These are phyloP conservation scores for Fusarium brachygibbosum DNA, from an alignment of 2,329 filamentous ascomycete genomes.

Conservation along the genomic window DNA sequence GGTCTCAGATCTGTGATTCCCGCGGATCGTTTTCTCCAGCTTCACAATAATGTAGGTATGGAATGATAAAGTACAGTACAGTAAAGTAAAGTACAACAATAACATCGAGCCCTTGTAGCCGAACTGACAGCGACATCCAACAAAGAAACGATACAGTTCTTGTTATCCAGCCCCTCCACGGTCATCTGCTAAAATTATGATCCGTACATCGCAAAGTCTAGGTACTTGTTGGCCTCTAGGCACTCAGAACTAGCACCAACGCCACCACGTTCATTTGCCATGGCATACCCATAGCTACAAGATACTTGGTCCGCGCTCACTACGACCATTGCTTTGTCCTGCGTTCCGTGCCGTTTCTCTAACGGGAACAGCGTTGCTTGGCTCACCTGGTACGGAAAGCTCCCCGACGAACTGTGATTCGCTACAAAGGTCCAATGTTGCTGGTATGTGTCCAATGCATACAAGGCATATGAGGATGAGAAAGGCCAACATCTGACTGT, in stretches of 20 bases:
- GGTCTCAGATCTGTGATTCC: conserved; percentile 2
- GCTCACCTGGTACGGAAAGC: background rate
- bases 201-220: conserved; percentile 4
- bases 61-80: background rate
- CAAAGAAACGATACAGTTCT: background rate
- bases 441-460: conserved; percentile 10
- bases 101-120: too few relatives aligned
- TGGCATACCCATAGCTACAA: background rate
- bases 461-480: background rate
- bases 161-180: background rate
- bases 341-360: conserved; percentile 28
- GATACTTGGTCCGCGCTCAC: background rate
- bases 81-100: too few relatives aligned
- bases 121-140: background rate
- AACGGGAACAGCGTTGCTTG: conserved; percentile 19
- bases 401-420: conserved; percentile 10
- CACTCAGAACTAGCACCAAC: conserved; percentile 9
- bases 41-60: background rate
- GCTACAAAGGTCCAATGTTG: background rate
- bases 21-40: conserved; percentile 1
- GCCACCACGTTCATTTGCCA: conserved; percentile 27
- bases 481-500: background rate
- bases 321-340: conserved; percentile 1
- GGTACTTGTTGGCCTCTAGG: conserved; percentile 6
- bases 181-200: background rate